Percentiles rank a stretch among this genome's conserved stretches.
phyloP scores from a whole-genome alignment of 164 flowering plant genomes.

The Platanus orientalis region DNA sequence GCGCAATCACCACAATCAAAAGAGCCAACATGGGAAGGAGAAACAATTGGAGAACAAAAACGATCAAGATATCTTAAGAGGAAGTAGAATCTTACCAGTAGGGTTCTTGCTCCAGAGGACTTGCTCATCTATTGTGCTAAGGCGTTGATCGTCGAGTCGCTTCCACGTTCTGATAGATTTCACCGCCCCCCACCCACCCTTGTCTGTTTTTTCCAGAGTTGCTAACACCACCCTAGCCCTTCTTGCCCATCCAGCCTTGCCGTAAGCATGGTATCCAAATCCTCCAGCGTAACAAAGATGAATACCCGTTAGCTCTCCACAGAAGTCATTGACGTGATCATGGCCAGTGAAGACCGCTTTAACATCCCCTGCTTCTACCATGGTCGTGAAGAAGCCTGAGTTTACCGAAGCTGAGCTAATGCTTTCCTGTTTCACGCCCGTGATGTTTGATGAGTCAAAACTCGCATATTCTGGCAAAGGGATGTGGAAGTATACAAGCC shows the following conservation, averaged over 20 bases:
- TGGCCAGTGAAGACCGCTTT: slow-evolving; percentile 88
- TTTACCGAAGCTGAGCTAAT: slow-evolving; percentile 82
- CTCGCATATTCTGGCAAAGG: slow-evolving; percentile 78
- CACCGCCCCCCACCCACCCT: slow-evolving; percentile 72
- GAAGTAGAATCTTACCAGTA: slow-evolving; percentile 39
- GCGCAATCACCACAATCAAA: too few relatives aligned
- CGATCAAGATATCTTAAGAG: neutral
- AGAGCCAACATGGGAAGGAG: too few relatives aligned
- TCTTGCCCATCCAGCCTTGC: slow-evolving; percentile 88
- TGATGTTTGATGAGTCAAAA: slow-evolving; percentile 65
- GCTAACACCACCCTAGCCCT: slow-evolving; percentile 82
- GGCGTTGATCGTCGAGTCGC: slow-evolving; percentile 71
- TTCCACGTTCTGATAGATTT: slow-evolving; percentile 92
- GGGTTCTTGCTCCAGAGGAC: slow-evolving; percentile 69
- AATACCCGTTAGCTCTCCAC: slow-evolving; percentile 68
- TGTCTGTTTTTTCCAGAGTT: slow-evolving; percentile 50
- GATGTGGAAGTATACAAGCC: slow-evolving; percentile 85
- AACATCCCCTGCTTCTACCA: slow-evolving; percentile 84
- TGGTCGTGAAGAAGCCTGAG: slow-evolving; percentile 83
- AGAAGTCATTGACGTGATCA: slow-evolving; percentile 90
- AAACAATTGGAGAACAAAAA: too few relatives aligned
- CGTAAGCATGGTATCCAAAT: slow-evolving; percentile 97
- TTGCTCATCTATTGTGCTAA: slow-evolving; percentile 58
- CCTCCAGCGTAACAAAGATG: slow-evolving; percentile 91
- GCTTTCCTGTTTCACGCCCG: slow-evolving; percentile 77